phyloP scores from a whole-genome alignment of 2,329 filamentous ascomycete genomes.

The Neopestalotiopsis rosae region DNA sequence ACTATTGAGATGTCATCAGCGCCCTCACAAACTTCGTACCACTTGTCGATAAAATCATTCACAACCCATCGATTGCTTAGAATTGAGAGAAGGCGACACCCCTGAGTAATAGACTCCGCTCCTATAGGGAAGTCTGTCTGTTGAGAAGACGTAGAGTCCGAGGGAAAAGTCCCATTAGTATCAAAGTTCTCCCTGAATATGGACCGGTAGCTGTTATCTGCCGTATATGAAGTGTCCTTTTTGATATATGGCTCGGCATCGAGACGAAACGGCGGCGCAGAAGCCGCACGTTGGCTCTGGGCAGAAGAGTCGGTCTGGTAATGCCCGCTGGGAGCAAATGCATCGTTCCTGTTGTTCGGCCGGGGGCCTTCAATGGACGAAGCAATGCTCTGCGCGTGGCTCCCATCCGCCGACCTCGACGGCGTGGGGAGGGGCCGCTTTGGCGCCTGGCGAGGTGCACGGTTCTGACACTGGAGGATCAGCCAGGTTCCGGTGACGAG shows the following conservation, averaged over 20 bases:
- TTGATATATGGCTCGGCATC: conserved; percentile 7
- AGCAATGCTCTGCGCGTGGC: neutral
- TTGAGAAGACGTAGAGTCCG: neutral
- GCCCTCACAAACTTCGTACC: conserved; percentile 35
- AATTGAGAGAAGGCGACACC: conserved; percentile 38
- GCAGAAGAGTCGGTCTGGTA: neutral
- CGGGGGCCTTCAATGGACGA: neutral
- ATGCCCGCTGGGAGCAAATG: neutral
- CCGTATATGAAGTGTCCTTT: neutral
- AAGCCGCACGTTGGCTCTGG: conserved; percentile 11
- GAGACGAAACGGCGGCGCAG: conserved; percentile 4
- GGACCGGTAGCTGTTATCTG: conserved; percentile 4
- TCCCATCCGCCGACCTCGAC: neutral
- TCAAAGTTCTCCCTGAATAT: conserved; percentile 13
- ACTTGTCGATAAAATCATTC: conserved; percentile 34
- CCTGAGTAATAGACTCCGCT: conserved; percentile 34
- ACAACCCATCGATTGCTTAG: conserved; percentile 36
- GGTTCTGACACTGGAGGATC: conserved; percentile 9
- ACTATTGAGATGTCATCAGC: conserved; percentile 31
- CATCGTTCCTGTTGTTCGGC: neutral
- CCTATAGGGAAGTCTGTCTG: neutral
- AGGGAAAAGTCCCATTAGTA: neutral
- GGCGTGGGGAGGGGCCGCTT: conserved; percentile 8
- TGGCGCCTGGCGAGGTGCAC: conserved; percentile 7
- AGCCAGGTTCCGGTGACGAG: conserved; percentile 7